Evolutionary conservation across 2,329 filamentous ascomycete species (phyloP), one percentile per base, ranked within the genome.

Genomic region (Paecilomyces formosus): DNA sequence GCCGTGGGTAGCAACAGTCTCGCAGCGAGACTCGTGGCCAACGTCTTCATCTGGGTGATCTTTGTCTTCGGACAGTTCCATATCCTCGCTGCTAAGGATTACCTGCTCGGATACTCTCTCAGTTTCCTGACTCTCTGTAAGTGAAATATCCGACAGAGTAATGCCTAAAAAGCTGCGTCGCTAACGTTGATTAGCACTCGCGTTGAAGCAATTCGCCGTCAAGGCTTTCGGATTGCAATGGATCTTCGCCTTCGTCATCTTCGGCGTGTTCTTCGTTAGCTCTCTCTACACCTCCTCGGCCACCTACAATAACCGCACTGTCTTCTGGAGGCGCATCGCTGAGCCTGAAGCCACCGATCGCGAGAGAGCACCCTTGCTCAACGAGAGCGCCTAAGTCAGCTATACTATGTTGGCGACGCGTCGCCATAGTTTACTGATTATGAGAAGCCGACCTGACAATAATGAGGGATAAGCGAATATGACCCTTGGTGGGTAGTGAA

Each of bases 181-280:
- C 60, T 63, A 26, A 65, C 60, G 22, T 54, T 53, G 33, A 30
- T 52, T 58, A 84, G 82, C 81, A 18, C 85, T 95, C 50, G 90
- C 89, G 12, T 85, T 94, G 15, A 83, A 85, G 13, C 92, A 96
- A 73, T 86, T 95, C 76, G 78, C 86, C 55, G 81, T 82, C 67
- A 85, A 91, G 71, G 74, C 87, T 60, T 80, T 95, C 64, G 89
- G 90, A 6, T 80, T 96, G 63, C 92, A 96, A 77, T 96, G 91
- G 91, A 93, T 95, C 74, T 96, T 96, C 72, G 89, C 91, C 33
- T 94, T 95, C 69, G 80, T 85, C 62, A 91, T 96, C 71, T 92
- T 93, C 81, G 84, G 81, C 0, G 71, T 89, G 26, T 82, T 95
- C 56, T 88, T 94, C 71, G 72, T 92, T 21, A 75, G 84, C 18